Evolutionary conservation across 148 eudicot species (phyloP).

Genomic region (Salicornia ramosissima): DNA sequence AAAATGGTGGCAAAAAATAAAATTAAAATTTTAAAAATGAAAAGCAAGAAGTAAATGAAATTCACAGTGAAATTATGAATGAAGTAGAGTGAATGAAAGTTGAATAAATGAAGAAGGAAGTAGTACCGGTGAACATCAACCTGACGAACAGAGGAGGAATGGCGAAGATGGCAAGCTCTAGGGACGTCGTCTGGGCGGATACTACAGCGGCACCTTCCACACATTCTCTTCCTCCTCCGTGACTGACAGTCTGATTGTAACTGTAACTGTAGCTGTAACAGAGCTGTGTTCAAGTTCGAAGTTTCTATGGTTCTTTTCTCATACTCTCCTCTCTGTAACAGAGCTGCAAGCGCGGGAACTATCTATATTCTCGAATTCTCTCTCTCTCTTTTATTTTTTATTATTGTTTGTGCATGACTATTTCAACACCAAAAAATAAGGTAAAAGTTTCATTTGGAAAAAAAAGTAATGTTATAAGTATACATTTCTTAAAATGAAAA

Average conservation of each 20-base stretch:
- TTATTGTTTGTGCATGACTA: too few relatives aligned
- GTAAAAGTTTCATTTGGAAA: too few relatives aligned
- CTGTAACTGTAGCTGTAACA: too few relatives aligned
- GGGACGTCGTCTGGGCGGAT: slow-evolving; percentile 58
- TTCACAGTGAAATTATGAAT: background rate
- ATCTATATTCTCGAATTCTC: too few relatives aligned
- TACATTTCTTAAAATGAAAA: too few relatives aligned
- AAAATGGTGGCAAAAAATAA: background rate
- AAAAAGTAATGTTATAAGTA: too few relatives aligned
- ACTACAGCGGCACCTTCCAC: slow-evolving; percentile 68
- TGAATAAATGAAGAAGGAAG: too few relatives aligned
- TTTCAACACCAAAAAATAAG: too few relatives aligned
- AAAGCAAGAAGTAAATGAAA: background rate
- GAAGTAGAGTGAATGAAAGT: background rate
- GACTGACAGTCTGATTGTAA: background rate
- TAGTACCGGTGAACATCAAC: slow-evolving; percentile 60
- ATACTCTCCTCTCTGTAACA: background rate
- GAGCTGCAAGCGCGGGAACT: too few relatives aligned
- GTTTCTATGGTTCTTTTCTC: slow-evolving; percentile 19
- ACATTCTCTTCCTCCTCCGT: slow-evolving; percentile 33
- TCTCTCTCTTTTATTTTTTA: too few relatives aligned
- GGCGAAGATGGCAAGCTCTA: slow-evolving; percentile 59
- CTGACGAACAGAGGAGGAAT: slow-evolving; percentile 50
- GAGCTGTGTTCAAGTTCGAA: too few relatives aligned
- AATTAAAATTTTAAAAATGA: background rate